Evolutionary conservation across 2,329 filamentous ascomycete species (phyloP), one percentile per base, ranked within the genome.

Genomic region (Aspergillaceae sp.): DNA sequence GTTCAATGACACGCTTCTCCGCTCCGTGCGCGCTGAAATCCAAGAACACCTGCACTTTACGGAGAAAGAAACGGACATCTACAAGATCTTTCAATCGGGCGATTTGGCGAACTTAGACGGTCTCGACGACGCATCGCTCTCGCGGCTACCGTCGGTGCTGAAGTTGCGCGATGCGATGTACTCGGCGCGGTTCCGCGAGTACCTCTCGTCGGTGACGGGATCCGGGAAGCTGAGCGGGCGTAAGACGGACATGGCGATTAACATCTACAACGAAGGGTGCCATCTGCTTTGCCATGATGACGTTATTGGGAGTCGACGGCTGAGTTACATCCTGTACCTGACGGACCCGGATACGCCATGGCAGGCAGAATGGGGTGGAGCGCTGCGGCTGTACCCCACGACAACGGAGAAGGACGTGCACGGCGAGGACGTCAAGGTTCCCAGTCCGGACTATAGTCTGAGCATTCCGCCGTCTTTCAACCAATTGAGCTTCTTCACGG

Each of bases 211-310:
- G 45, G 86, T 98, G 60, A 94, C 91, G 9, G 82, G 82, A 49
- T 88, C 88, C 47, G 92, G 92, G 0, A 83, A 87, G 48, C 69
- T 98, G 61, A 95, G 88, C 59, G 92, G 90, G 2, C 80, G 80
- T 67, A 98, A 97, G 76, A 97, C 92, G 11, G 92, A 98, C 68
- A 95, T 98, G 89, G 92, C 92, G 48, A 94, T 98, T 74, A 98
- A 98, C 64, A 83, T 98, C 43, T 98, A 98, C 68, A 96, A 89
- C 0, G 91, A 92, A 4, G 91, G 92, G 36, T 97, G 91, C 64
- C 94, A 94, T 66, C 77, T 98, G 28, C 76, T 98, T 29, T 97
- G 92, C 69, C 92, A 98, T 62, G 92, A 98, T 74, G 92, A 98
- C 69, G 92, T 98, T 50, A 98, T 98, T 66, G 92, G 92, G n/a